Conservation (phyloP, 768 basidiomycete species). For the Amanita muscaria region DNA sequence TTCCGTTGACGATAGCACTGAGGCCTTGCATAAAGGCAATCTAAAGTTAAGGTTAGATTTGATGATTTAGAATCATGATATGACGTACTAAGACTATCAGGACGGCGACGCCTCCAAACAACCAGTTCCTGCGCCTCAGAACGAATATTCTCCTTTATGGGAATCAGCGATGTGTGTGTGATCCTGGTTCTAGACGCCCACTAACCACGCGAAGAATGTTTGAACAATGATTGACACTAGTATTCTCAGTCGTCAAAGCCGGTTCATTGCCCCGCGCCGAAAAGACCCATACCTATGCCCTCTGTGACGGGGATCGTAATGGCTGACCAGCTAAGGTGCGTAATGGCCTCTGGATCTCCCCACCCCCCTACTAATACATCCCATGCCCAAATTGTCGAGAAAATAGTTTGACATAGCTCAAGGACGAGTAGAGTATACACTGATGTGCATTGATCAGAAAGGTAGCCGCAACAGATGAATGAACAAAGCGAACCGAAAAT, state of each 20-base stretch:
- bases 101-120: background rate
- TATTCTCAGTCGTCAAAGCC: background rate
- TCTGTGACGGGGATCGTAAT: slow-evolving; percentile 3
- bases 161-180: background rate
- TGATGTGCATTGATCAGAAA: background rate
- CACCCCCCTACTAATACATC: background rate
- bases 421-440: slow-evolving; percentile 6
- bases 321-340: slow-evolving; percentile 1
- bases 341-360: background rate
- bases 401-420: slow-evolving; percentile 3
- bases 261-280: too few species aligned
- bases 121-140: background rate
- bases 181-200: background rate
- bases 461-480: too few species aligned
- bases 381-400: slow-evolving; percentile 8
- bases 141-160: slow-evolving; percentile 2
- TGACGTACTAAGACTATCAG: slow-evolving; percentile 1
- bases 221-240: slow-evolving; percentile 7
- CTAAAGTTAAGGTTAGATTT: background rate
- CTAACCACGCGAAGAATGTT: slow-evolving; percentile 8
- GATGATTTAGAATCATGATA: too few species aligned
- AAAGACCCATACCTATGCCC: background rate
- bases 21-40: slow-evolving; percentile 6
- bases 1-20: background rate
- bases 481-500: background rate